Evolutionary conservation across 129 eudicot genomes (phyloP).

Genomic region (sunflower (Helianthus annuus)): DNA sequence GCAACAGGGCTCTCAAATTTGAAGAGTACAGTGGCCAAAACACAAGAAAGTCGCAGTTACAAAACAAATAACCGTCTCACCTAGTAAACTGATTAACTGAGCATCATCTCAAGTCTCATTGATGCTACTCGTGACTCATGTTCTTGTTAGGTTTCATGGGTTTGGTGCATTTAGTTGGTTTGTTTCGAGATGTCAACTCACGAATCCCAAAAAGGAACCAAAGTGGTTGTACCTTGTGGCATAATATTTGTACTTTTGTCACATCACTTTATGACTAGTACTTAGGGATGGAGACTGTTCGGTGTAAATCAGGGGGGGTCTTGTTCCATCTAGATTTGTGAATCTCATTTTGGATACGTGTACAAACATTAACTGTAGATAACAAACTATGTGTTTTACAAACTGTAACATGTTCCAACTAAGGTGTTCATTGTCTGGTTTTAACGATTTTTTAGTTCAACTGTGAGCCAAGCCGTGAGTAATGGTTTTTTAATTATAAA

Average conservation of each 20-base stretch:
- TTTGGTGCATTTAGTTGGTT: conserved; percentile 18
- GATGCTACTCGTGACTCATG: neutral
- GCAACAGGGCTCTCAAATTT: too few species aligned
- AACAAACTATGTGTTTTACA: conserved; percentile 1
- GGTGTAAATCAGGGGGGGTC: conserved; percentile 7
- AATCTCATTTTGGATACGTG: conserved; percentile 8
- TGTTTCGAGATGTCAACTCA: conserved; percentile 31
- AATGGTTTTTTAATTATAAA: too few species aligned
- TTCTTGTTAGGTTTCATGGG: conserved; percentile 19
- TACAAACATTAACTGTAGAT: neutral
- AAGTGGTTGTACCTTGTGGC: conserved; percentile 25
- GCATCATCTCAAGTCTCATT: conserved; percentile 1
- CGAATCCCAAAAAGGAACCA: conserved; percentile 16
- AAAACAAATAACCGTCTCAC: too few species aligned
- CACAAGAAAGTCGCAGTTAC: too few species aligned
- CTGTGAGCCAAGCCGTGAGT: too few species aligned
- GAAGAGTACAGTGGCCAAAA: too few species aligned
- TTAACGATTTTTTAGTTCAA: too few species aligned
- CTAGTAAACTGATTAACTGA: neutral
- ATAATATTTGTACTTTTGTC: conserved; percentile 24
- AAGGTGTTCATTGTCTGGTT: too few species aligned
- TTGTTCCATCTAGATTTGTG: conserved; percentile 29
- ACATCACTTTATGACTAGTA: conserved; percentile 34
- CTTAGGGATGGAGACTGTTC: conserved; percentile 31
- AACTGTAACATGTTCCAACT: too few species aligned